A percentile compares a stretch with the other conserved stretches of the same genome.
Conservation (phyloP, 345 rosid genomes). For the Cardiospermum halicacabum region DNA sequence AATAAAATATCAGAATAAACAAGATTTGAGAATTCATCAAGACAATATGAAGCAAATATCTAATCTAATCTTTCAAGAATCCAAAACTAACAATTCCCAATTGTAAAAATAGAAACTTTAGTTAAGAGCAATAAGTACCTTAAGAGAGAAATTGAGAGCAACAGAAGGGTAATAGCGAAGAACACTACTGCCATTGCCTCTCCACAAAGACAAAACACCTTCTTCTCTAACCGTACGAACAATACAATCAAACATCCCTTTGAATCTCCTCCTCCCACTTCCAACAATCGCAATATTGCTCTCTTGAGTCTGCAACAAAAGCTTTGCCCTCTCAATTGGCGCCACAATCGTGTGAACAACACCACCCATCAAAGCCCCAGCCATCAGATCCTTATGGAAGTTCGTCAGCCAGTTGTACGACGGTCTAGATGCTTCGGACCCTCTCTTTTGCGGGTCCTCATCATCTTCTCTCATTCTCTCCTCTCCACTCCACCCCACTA, state of each 20-base stretch:
- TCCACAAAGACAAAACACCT: constrained; percentile 82
- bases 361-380: constrained; percentile 95
- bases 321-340: constrained; percentile 89
- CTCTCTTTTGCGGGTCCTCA: constrained; percentile 33
- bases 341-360: constrained; percentile 96
- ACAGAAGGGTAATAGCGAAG: constrained; percentile 95
- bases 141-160: constrained; percentile 94
- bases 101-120: constrained; percentile 18
- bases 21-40: neutral
- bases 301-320: constrained; percentile 88
- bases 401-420: constrained; percentile 32
- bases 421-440: constrained; percentile 16
- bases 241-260: constrained; percentile 91
- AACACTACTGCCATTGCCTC: constrained; percentile 96
- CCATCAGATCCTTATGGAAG: constrained; percentile 81
- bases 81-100: neutral
- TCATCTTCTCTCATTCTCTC: constrained; percentile 34
- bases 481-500: neutral
- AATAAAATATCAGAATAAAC: neutral
- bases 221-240: constrained; percentile 79
- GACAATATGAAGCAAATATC: neutral
- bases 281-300: constrained; percentile 81
- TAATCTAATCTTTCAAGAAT: neutral
- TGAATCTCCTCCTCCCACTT: constrained; percentile 59
- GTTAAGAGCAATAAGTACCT: constrained; percentile 37